These are phyloP conservation scores for Lotus japonicus DNA, from an alignment of 306 rosid genomes.

Conservation along the genomic window DNA sequence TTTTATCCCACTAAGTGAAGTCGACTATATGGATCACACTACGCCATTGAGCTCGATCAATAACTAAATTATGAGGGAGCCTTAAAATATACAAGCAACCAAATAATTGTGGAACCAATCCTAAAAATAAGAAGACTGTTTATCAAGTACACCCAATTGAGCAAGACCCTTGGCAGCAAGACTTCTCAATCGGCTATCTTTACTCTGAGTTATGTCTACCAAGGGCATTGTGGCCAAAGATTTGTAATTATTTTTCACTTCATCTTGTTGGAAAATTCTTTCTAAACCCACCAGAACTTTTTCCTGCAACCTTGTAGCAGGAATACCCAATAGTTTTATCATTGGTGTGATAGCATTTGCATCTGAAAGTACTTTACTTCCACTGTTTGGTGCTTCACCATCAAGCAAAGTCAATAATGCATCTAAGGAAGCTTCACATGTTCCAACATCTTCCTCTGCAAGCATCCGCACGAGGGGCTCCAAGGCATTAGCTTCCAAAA, in stretches of 20 bases:
- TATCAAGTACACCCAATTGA: constrained; percentile 46
- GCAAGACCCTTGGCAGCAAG: constrained; percentile 55
- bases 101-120: neutral
- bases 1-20: no score
- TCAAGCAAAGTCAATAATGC: constrained; percentile 47
- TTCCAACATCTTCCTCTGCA: constrained; percentile 32
- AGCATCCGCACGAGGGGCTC: constrained; percentile 58
- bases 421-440: constrained; percentile 58
- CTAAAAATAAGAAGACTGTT: constrained; percentile 56
- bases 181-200: constrained; percentile 41
- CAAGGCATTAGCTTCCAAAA: constrained; percentile 49
- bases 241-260: constrained; percentile 33
- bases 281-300: constrained; percentile 43
- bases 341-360: constrained; percentile 42
- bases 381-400: constrained; percentile 31
- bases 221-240: constrained; percentile 38
- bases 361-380: constrained; percentile 44
- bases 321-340: constrained; percentile 29
- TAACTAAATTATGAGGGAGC: no score
- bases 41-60: no score
- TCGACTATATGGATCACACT: no score
- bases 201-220: constrained; percentile 50
- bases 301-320: constrained; percentile 33
- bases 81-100: neutral
- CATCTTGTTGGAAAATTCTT: constrained; percentile 43